phyloP scores from a whole-genome alignment of 1,284 basidiomycete genomes.

The Retiboletus flavoniger region DNA sequence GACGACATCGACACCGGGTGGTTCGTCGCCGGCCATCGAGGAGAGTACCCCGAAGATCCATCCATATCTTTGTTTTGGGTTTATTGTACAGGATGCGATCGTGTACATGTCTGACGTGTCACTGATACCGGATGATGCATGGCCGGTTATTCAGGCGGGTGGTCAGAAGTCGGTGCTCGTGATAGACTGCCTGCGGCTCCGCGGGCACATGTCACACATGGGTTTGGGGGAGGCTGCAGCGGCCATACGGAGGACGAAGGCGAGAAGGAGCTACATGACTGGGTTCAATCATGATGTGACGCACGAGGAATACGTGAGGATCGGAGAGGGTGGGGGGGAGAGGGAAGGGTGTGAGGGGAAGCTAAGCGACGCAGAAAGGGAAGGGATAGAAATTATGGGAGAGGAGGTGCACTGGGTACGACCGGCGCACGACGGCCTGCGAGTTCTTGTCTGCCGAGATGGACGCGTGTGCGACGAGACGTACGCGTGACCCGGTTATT shows the following conservation, averaged over 20 bases:
- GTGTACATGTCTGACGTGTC: slow-evolving; percentile 78
- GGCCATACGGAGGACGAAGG: slow-evolving; percentile 52
- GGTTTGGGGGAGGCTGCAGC: slow-evolving; percentile 60
- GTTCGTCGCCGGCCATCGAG: slow-evolving; percentile 11
- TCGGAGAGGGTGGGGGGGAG: slow-evolving; percentile 53
- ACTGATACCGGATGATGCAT: slow-evolving; percentile 66
- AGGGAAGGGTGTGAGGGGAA: slow-evolving; percentile 1
- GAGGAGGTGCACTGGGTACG: slow-evolving; percentile 57
- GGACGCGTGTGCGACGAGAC: slow-evolving; percentile 49
- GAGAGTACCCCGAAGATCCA: slow-evolving; percentile 30
- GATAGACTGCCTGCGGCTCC: slow-evolving; percentile 68
- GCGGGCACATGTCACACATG: slow-evolving; percentile 68
- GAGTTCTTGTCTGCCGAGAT: slow-evolving; percentile 44
- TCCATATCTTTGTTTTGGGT: slow-evolving; percentile 74
- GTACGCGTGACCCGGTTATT: slow-evolving; percentile 33
- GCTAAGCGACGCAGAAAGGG: slow-evolving; percentile 41
- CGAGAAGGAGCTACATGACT: slow-evolving; percentile 63
- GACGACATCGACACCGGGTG: slow-evolving; percentile 41
- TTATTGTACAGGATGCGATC: slow-evolving; percentile 62
- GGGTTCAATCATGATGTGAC: slow-evolving; percentile 70
- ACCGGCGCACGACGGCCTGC: slow-evolving; percentile 70
- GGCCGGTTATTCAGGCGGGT: slow-evolving; percentile 49
- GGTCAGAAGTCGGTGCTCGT: slow-evolving; percentile 54
- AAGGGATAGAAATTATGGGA: slow-evolving; percentile 46
- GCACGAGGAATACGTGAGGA: slow-evolving; percentile 65